These are phyloP conservation scores for Candida orba DNA, from an alignment of 805 yeast species.

Conservation along the genomic window DNA sequence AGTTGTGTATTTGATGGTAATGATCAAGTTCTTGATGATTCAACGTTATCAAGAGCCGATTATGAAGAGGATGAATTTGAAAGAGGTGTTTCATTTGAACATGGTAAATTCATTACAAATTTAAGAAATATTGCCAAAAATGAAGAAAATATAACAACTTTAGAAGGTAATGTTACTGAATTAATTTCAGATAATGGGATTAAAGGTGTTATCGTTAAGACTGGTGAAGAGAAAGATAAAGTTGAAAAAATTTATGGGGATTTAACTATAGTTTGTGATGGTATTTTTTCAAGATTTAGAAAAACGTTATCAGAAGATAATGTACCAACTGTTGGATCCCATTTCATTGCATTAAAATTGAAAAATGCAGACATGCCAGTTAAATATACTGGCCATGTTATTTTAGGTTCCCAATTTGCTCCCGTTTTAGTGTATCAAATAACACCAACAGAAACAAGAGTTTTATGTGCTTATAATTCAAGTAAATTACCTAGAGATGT, in stretches of 20 bases:
- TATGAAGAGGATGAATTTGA: conserved; percentile 55
- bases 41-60: conserved; percentile 38
- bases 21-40: conserved; percentile 46
- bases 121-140: conserved; percentile 60
- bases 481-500: conserved; percentile 66
- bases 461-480: conserved; percentile 80
- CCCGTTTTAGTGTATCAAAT: conserved; percentile 89
- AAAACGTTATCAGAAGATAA: conserved; percentile 56
- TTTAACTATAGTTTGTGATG: conserved; percentile 80
- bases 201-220: conserved; percentile 65
- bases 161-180: conserved; percentile 79
- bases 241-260: conserved; percentile 45
- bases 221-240: conserved; percentile 31
- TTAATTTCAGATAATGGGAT: conserved; percentile 54
- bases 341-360: conserved; percentile 80
- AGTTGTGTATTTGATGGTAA: conserved; percentile 51
- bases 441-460: conserved; percentile 74
- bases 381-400: conserved; percentile 80
- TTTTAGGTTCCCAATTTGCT: conserved; percentile 69
- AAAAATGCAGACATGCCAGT: conserved; percentile 69
- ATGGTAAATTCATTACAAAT: conserved; percentile 79
- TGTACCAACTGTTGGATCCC: conserved; percentile 66
- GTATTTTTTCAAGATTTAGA: conserved; percentile 89
- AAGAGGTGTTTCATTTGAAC: conserved; percentile 84
- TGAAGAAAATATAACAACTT: conserved; percentile 68